Evolutionary conservation across 176 grass and related monocot genomes (phyloP).

Genomic region (Chloris gayana): DNA sequence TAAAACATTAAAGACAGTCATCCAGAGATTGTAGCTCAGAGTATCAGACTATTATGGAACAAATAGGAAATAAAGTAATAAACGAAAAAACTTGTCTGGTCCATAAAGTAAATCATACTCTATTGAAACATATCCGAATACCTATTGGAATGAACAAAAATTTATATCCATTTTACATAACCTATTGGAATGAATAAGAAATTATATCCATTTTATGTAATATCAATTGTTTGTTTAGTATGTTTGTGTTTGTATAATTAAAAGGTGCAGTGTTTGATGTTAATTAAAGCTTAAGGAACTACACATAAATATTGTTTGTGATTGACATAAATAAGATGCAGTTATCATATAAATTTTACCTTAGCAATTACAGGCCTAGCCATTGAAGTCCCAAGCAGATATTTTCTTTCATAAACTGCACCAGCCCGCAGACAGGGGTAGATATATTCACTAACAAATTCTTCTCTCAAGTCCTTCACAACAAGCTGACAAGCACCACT

Average conservation of each 20-base stretch:
- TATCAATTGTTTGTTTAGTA: not conserved
- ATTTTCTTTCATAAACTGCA: conserved; percentile 98
- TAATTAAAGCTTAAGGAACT: not conserved
- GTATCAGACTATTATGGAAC: not conserved
- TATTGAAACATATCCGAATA: conserved; percentile 14
- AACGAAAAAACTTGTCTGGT: not conserved
- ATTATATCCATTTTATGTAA: not conserved
- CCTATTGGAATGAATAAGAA: not conserved
- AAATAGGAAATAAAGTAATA: not conserved
- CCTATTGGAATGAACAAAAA: conserved; percentile 1
- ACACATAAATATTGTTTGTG: not conserved
- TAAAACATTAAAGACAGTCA: not conserved
- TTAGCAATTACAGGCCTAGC: conserved; percentile 97
- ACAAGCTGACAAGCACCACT: conserved; percentile 95
- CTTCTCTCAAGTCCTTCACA: conserved; percentile 92
- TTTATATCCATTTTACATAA: not conserved
- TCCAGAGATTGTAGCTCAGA: not conserved
- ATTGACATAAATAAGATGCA: not conserved
- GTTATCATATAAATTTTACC: conserved; percentile 43
- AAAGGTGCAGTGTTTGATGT: not conserved
- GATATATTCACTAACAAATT: conserved; percentile 95
- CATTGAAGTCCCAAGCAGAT: conserved; percentile 97
- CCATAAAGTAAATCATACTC: conserved; percentile 18
- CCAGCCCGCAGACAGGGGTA: conserved; percentile 89
- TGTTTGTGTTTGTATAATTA: not conserved